A percentile compares a stretch with the other conserved stretches of the same genome.
Evolutionary conservation across 2,329 filamentous ascomycete species (phyloP).

Genomic region (Monosporascus sp.): DNA sequence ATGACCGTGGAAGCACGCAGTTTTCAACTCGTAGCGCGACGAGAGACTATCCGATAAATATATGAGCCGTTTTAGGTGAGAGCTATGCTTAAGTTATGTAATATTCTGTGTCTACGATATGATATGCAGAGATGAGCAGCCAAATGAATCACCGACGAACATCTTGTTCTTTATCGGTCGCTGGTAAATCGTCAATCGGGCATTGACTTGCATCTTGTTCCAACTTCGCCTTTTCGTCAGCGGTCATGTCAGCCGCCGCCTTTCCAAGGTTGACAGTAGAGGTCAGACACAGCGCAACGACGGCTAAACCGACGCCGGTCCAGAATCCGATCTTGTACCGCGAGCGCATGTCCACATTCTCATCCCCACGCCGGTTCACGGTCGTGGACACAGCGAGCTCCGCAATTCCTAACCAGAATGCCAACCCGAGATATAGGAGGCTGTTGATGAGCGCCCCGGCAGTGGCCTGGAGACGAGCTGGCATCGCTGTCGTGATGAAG

Average conservation of each 20-base stretch:
- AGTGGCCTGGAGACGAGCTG: constrained; percentile 61
- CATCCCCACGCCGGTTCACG: constrained; percentile 13
- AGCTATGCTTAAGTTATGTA: too few species aligned
- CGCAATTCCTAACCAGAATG: constrained; percentile 64
- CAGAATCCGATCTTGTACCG: constrained; percentile 28
- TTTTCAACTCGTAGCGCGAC: too few species aligned
- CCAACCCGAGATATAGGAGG: constrained; percentile 66
- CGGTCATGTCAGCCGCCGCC: constrained; percentile 25
- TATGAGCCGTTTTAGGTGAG: too few species aligned
- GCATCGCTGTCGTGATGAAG: constrained; percentile 70
- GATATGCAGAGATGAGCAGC: too few species aligned
- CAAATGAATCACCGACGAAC: too few species aligned
- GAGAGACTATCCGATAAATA: too few species aligned
- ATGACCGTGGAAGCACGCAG: too few species aligned
- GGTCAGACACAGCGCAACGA: constrained; percentile 17
- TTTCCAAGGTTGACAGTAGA: constrained; percentile 23
- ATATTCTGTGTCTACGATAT: too few species aligned
- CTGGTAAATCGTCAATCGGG: not conserved
- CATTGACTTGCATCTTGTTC: constrained; percentile 1
- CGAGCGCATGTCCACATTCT: constrained; percentile 13
- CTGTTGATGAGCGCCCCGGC: constrained; percentile 69
- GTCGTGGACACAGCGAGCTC: constrained; percentile 57
- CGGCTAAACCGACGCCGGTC: constrained; percentile 23
- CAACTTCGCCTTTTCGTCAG: constrained; percentile 23
- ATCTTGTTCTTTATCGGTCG: too few species aligned